Evolutionary conservation across 306 rosid species (phyloP), one percentile per base, ranked within the genome.

Genomic region (Oemleria cerasiformis): DNA sequence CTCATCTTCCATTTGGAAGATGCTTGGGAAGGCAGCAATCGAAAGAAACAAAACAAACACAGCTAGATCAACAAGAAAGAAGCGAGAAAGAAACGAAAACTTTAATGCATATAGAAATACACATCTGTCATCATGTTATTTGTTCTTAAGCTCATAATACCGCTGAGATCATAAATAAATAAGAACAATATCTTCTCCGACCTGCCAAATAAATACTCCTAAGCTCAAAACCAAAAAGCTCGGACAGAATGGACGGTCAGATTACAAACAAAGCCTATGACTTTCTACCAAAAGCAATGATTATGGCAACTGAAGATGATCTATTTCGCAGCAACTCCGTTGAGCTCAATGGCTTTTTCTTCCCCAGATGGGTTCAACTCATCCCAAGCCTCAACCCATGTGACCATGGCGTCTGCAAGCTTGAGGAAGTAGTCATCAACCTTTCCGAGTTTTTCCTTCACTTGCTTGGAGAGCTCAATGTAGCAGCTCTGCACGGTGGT

Each of bases 301-400:
- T 20, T 13, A 21, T 49, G 66, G n/a, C 62, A 39, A 38, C 58
- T 15, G 58, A 75, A 71, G 10, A 10, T 4, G 73, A 70, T 47
- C 72, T 84, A 86, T 66, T 82, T 82, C 9, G 85, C 81, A 63
- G 67, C 54, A 43, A 44, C 68, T 5, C 58, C 58, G 6, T 34
- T 69, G 8, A 8, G 5, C 30, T 56, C 77, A 19, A 41, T 69
- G 19, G 81, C 25, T 20, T 66, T 72, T n/a, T n/a, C 83, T 9
- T 2, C 57, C 10, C 70, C 88, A 60, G 80, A 72, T 6, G 86
- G 70, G 77, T 89, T 87, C 13, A 84, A 79, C 47, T 92, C 97
- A 6, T 89, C 90, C 97, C 97, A 92, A 8, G 91, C 96, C 75
- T 89, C 90, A 74, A 89, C 86, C 97, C 97, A 92, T 10, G 88